Conservation (phyloP, 805 yeast species). For the Scheffersomyces spartinae region DNA sequence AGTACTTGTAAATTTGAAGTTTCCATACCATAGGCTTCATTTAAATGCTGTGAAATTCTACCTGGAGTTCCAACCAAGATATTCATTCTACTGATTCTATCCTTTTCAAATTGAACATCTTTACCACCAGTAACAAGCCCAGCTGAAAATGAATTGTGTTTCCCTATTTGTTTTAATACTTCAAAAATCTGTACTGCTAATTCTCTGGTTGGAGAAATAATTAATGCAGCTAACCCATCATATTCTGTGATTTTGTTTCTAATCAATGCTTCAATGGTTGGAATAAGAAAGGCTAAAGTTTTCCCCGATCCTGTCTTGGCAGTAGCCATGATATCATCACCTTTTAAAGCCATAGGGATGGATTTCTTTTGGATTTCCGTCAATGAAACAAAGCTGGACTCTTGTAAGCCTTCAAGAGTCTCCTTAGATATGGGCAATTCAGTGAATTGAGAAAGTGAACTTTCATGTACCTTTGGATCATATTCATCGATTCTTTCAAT, state of each 20-base stretch:
- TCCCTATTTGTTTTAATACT: constrained; percentile 74
- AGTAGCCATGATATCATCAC: constrained; percentile 73
- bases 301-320: constrained; percentile 90
- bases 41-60: constrained; percentile 78
- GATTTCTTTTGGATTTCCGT: constrained; percentile 82
- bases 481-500: constrained; percentile 41
- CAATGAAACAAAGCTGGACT: constrained; percentile 64
- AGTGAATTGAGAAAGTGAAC: constrained; percentile 36
- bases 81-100: constrained; percentile 67
- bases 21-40: constrained; percentile 76
- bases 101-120: constrained; percentile 71
- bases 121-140: constrained; percentile 93
- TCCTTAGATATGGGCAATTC: constrained; percentile 66
- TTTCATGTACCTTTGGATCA: constrained; percentile 28
- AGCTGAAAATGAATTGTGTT: constrained; percentile 64
- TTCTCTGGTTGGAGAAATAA: constrained; percentile 89
- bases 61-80: constrained; percentile 90
- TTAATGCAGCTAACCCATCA: constrained; percentile 84
- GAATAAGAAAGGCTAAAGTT: constrained; percentile 77
- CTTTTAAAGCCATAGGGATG: constrained; percentile 65
- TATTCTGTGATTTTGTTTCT: constrained; percentile 65
- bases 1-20: constrained; percentile 63
- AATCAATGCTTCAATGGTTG: constrained; percentile 60
- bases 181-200: constrained; percentile 86
- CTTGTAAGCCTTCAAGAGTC: constrained; percentile 63